Evolutionary conservation across 371 early-diverging fungal genomes (phyloP).

Genomic region (Circinella minor): DNA sequence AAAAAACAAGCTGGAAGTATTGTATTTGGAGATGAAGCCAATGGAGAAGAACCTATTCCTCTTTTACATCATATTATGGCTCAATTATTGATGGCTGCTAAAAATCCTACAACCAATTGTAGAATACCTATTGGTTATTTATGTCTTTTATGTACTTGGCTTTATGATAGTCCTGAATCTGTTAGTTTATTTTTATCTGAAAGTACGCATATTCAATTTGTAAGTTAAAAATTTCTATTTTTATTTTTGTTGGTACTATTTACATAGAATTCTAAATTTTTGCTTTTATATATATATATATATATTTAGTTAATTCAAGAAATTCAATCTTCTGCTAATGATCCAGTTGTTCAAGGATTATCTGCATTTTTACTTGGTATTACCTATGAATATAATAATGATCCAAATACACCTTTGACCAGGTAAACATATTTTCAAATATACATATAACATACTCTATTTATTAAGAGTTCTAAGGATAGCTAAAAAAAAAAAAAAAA

Average conservation of each 20-base stretch:
- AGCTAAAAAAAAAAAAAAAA: too few species aligned
- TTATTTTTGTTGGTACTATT: too few species aligned
- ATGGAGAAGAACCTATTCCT: conserved; percentile 66
- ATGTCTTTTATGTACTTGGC: conserved; percentile 79
- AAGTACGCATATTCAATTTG: conserved; percentile 88
- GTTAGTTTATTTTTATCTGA: conserved; percentile 87
- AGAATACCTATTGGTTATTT: conserved; percentile 79
- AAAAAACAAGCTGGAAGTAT: conserved; percentile 79
- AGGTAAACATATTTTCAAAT: conserved; percentile 30
- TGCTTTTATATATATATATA: background rate
- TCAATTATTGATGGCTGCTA: conserved; percentile 62
- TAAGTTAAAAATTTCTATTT: conserved; percentile 29
- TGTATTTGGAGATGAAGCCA: conserved; percentile 72
- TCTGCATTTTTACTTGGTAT: conserved; percentile 88
- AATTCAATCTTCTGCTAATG: conserved; percentile 82
- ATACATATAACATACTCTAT: too few species aligned
- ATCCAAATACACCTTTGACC: conserved; percentile 71
- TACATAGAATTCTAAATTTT: background rate
- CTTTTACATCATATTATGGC: conserved; percentile 63
- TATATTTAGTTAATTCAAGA: conserved; percentile 79
- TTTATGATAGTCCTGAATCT: conserved; percentile 77
- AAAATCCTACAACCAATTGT: conserved; percentile 58
- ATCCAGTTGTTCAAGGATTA: conserved; percentile 87
- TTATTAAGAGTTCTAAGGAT: too few species aligned
- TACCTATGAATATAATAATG: conserved; percentile 86